A percentile compares a stretch with the other conserved stretches of the same genome.
phyloP scores from a whole-genome alignment of 148 eudicot genomes.

The Amaranthus palmeri region DNA sequence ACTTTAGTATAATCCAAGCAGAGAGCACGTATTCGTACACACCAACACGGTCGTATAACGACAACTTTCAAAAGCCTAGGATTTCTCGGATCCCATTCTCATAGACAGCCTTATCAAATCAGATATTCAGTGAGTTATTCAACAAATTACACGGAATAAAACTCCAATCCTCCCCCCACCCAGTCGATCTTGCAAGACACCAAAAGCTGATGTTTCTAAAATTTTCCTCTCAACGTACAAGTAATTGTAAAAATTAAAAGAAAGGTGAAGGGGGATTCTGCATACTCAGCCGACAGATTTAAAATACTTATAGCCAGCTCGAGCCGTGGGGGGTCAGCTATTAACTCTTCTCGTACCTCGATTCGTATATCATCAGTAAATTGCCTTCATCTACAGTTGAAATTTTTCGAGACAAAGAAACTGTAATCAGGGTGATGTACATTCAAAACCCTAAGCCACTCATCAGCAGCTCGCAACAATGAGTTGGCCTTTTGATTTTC shows the following conservation, averaged over 20 bases:
- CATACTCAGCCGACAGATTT: conserved; percentile 19
- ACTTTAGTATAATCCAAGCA: conserved; percentile 10
- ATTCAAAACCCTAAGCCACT: conserved; percentile 63
- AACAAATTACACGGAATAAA: conserved; percentile 21
- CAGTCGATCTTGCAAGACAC: conserved; percentile 16
- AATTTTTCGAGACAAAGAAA: conserved; percentile 49
- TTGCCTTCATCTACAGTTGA: conserved; percentile 31
- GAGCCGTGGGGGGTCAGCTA: conserved; percentile 18
- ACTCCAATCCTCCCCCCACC: conserved; percentile 16
- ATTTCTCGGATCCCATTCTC: conserved; percentile 15
- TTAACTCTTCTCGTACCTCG: conserved; percentile 4
- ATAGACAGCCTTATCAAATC: conserved; percentile 25
- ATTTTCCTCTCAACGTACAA: conserved; percentile 25
- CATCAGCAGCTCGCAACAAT: conserved; percentile 59
- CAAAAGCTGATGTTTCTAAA: conserved; percentile 21
- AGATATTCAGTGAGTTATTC: conserved; percentile 23
- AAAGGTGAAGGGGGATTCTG: conserved; percentile 9
- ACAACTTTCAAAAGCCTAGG: conserved; percentile 14
- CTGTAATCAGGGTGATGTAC: conserved; percentile 77
- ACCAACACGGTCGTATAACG: conserved; percentile 5
- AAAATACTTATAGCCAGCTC: conserved; percentile 26
- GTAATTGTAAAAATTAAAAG: conserved; percentile 14
- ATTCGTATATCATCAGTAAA: neutral
- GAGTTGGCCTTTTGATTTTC: conserved; percentile 44
- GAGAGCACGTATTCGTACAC: conserved; percentile 26